Percentiles rank a stretch among this genome's conserved stretches.
Conservation (phyloP, 2,329 filamentous ascomycete genomes). For the Myriosclerotinia curreyana region DNA sequence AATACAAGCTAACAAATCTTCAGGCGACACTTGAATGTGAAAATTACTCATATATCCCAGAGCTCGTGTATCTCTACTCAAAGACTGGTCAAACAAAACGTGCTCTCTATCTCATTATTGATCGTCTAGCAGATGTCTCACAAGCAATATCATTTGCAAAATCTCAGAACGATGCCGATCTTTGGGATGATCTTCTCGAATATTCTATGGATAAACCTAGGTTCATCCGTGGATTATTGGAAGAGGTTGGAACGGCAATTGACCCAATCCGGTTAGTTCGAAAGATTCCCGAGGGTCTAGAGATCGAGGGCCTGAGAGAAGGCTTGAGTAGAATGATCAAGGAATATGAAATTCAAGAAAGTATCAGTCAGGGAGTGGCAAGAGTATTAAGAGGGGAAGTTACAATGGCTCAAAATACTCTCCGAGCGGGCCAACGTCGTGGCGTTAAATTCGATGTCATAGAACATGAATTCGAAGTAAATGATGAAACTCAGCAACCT, state of each 20-base stretch:
- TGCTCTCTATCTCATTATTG: constrained; percentile 88
- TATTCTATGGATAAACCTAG: constrained; percentile 97
- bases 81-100: constrained; percentile 93
- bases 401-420: constrained; percentile 72
- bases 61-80: constrained; percentile 92
- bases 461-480: constrained; percentile 38
- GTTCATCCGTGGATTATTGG: constrained; percentile 87
- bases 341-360: constrained; percentile 93
- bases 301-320: constrained; percentile 86
- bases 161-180: constrained; percentile 82
- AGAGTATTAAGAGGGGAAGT: constrained; percentile 86
- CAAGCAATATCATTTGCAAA: constrained; percentile 95
- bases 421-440: constrained; percentile 75
- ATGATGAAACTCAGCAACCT: constrained; percentile 23
- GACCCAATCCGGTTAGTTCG: constrained; percentile 87
- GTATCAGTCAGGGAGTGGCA: constrained; percentile 86
- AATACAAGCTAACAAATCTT: constrained; percentile 23
- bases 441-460: constrained; percentile 86
- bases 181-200: constrained; percentile 92
- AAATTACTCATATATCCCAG: constrained; percentile 73
- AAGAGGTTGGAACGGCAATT: constrained; percentile 91
- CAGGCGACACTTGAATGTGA: constrained; percentile 77
- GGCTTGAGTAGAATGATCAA: constrained; percentile 88
- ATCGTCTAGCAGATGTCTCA: constrained; percentile 84
- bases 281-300: constrained; percentile 86